Evolutionary conservation across 2,329 filamentous ascomycete species (phyloP), one percentile per base, ranked within the genome.

Genomic region (Salinomyces thailandicus): DNA sequence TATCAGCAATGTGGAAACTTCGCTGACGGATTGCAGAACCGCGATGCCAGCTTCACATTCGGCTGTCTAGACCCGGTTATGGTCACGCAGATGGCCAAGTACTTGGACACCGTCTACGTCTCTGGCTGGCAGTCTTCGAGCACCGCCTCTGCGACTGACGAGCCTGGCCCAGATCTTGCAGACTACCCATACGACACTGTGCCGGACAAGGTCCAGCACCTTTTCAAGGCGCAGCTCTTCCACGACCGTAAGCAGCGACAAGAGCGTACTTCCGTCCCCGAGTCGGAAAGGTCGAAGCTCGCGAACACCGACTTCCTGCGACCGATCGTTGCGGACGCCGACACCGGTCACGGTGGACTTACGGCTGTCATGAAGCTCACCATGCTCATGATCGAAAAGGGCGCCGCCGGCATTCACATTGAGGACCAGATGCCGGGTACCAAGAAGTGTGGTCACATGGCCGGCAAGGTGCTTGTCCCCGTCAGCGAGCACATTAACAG

Each of bases 341-440:
- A 98, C 60, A 98, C 91, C 28, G 91, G 91, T 46, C 91, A 96
- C 62, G 91, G 91, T 57, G 91, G 91, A 56, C 72, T 98, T 44
- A 96, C 91, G n/a, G 91, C 91, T 38, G 82, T 96, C 53, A 96
- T 98, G 91, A 98, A 96, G 73, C 77, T 98, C 52, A 96, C 91
- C 47, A 95, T 95, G 72, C 76, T 96, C 39, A 96, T 98, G 62
- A 68, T 96, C 47, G 91, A 98, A 70, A 86, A 87, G 63, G 91
- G 91, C 52, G 91, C 91, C 31, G 91, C 91, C 28, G 91, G 91
- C 49, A 95, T 98, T 55, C 91, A 98, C 66, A 95, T 98, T 51
- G 91, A 98, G 66, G 91, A 98, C 61, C 91, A 96, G 66, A 89
- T 91, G 3, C 89, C 91, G 3, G 91, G 91, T 37, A 96, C 91